Conservation (phyloP, 345 rosid genomes). For the Gynandropsis gynandra region DNA sequence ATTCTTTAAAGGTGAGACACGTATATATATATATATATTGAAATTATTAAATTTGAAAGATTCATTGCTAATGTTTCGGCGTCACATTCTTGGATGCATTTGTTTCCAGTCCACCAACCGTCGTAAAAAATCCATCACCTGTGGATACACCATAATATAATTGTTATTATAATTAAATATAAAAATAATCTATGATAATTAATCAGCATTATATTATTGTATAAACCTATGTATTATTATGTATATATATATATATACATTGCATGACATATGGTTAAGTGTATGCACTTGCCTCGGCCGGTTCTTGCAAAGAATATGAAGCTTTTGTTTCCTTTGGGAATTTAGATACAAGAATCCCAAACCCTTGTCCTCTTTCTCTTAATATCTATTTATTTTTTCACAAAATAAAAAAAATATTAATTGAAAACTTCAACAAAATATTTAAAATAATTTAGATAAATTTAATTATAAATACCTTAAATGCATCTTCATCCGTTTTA, state of each 20-base stretch:
- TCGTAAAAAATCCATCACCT: constrained; percentile 61
- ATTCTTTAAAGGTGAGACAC: no score
- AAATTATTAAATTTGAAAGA: no score
- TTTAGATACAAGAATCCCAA: constrained; percentile 89
- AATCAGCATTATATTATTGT: background rate
- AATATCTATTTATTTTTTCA: constrained; percentile 38
- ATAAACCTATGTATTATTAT: background rate
- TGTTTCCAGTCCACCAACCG: constrained; percentile 63
- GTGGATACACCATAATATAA: constrained; percentile 13
- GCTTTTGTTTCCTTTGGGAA: constrained; percentile 87
- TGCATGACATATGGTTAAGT: background rate
- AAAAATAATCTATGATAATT: background rate
- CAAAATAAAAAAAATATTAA: background rate
- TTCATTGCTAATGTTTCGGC: no score
- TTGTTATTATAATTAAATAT: constrained; percentile 3
- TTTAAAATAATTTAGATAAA: background rate
- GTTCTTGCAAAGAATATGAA: constrained; percentile 78
- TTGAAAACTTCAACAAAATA: background rate
- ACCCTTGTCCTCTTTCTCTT: constrained; percentile 78
- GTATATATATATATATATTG: no score
- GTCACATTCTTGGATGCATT: constrained; percentile 19
- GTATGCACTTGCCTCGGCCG: constrained; percentile 41
- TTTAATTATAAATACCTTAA: constrained; percentile 51
- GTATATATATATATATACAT: background rate
- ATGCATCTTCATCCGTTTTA: constrained; percentile 92